Percentiles rank a stretch among this genome's conserved stretches.
phyloP scores from a whole-genome alignment of 306 rosid genomes.

The Cicer arietinum region DNA sequence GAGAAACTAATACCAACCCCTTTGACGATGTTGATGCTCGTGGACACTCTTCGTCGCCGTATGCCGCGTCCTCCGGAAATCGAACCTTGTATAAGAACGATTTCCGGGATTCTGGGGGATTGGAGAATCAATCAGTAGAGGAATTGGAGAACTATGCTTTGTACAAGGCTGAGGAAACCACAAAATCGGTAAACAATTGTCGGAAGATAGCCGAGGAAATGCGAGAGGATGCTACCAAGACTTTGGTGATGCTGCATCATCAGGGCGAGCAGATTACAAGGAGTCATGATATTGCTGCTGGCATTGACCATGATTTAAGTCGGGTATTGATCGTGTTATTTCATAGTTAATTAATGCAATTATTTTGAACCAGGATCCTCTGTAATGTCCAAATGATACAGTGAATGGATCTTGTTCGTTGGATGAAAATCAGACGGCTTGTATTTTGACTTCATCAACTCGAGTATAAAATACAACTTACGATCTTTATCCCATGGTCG shows the following conservation, averaged over 20 bases:
- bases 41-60: conserved; percentile 47
- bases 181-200: conserved; percentile 68
- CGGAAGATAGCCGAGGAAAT: conserved; percentile 87
- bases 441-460: background rate
- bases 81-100: conserved; percentile 72
- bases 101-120: conserved; percentile 81
- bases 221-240: conserved; percentile 83
- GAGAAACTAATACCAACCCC: conserved; percentile 60
- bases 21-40: conserved; percentile 61
- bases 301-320: conserved; percentile 84
- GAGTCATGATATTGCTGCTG: conserved; percentile 80
- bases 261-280: conserved; percentile 95
- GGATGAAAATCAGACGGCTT: background rate
- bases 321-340: conserved; percentile 62
- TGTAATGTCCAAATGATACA: background rate
- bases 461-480: background rate
- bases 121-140: conserved; percentile 80
- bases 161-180: conserved; percentile 90
- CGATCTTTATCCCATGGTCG: background rate
- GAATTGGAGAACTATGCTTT: conserved; percentile 83
- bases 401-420: background rate
- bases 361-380: background rate
- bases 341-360: background rate
- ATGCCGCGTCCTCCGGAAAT: conserved; percentile 46
- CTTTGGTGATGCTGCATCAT: conserved; percentile 76